Conservation (phyloP, 805 yeast species). For the Hanseniaspora lachancei region DNA sequence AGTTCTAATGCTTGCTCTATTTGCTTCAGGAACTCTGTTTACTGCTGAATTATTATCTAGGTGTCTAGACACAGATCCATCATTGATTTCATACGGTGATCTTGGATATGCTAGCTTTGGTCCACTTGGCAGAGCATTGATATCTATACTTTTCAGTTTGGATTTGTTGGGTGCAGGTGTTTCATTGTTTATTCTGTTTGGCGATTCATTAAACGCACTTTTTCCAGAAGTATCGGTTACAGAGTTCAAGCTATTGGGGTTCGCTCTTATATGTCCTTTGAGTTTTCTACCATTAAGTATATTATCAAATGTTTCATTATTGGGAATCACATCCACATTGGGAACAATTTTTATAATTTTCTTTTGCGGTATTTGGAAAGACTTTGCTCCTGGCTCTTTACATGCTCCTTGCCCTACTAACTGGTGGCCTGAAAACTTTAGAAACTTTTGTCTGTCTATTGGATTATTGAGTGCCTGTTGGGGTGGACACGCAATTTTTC, state of each 20-base stretch:
- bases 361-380: conserved; percentile 50
- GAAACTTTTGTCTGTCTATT: conserved; percentile 43
- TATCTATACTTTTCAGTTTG: conserved; percentile 59
- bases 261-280: conserved; percentile 64
- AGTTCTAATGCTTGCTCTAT: conserved; percentile 38
- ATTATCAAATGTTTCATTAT: conserved; percentile 51
- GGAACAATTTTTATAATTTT: conserved; percentile 47
- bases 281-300: conserved; percentile 66
- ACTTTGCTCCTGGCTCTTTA: conserved; percentile 61
- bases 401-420: conserved; percentile 42
- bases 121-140: conserved; percentile 54
- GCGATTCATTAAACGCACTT: conserved; percentile 69
- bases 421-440: conserved; percentile 44
- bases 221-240: conserved; percentile 40
- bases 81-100: conserved; percentile 78
- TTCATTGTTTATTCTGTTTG: conserved; percentile 65
- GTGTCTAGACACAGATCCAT: conserved; percentile 68
- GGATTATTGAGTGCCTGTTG: conserved; percentile 69
- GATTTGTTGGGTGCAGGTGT: conserved; percentile 76
- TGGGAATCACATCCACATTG: conserved; percentile 61
- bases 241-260: conserved; percentile 54
- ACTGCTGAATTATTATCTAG: conserved; percentile 62
- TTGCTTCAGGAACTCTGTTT: conserved; percentile 61
- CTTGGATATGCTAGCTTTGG: conserved; percentile 81
- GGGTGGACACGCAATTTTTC: conserved; percentile 77